Conservation (phyloP, 352 stramenopile genomes). For the Globisporangium viniferum region DNA sequence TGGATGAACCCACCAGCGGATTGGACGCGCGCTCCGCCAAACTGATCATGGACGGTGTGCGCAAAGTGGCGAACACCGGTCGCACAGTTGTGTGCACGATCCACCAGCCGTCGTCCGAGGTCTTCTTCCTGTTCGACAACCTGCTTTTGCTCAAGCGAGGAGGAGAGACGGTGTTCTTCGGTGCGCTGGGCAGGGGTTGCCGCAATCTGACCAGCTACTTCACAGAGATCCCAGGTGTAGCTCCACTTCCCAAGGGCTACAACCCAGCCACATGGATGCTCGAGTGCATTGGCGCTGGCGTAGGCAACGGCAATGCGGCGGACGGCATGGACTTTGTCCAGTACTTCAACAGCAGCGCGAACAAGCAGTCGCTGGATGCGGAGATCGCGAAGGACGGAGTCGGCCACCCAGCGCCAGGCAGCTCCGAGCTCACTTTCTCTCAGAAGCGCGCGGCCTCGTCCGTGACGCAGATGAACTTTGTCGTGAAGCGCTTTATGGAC, state of each 20-base stretch:
- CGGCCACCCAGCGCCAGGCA: background rate
- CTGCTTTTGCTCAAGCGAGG: constrained; percentile 60
- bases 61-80: constrained; percentile 79
- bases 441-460: constrained; percentile 2
- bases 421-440: background rate
- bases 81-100: constrained; percentile 90
- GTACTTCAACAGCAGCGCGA: background rate
- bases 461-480: constrained; percentile 7
- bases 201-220: background rate
- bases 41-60: constrained; percentile 85
- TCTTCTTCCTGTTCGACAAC: constrained; percentile 90
- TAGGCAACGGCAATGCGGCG: background rate
- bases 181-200: background rate
- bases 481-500: constrained; percentile 28
- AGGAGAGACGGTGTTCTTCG: constrained; percentile 32
- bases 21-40: constrained; percentile 87
- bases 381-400: background rate
- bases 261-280: constrained; percentile 25
- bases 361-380: background rate
- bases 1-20: constrained; percentile 89
- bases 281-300: constrained; percentile 26
- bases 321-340: background rate
- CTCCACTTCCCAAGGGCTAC: constrained; percentile 29
- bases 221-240: background rate
- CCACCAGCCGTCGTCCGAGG: constrained; percentile 88